Evolutionary conservation across 140 eudicot species (phyloP).

Genomic region (Anethum foeniculum): DNA sequence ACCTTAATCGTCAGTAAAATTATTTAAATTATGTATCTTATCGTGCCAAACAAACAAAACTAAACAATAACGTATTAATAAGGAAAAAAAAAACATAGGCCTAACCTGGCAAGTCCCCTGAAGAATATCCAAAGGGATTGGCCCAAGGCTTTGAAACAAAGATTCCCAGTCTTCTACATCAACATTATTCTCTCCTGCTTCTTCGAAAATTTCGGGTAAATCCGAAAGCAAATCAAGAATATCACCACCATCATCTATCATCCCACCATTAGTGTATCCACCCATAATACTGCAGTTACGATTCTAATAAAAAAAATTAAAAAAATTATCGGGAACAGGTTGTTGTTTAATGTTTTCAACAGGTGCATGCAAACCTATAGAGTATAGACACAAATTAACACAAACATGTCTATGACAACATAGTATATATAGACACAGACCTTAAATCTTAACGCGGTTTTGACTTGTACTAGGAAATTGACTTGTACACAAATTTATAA

Average conservation of each 20-base stretch:
- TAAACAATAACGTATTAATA: neutral
- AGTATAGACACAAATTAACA: neutral
- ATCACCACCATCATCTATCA: slow-evolving; percentile 26
- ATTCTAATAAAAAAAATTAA: neutral
- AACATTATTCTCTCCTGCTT: slow-evolving; percentile 23
- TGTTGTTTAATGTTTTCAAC: neutral
- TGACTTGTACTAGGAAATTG: too few relatives aligned
- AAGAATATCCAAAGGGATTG: slow-evolving; percentile 10
- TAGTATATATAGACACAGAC: too few relatives aligned
- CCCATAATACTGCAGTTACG: slow-evolving; percentile 18
- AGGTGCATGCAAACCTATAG: neutral
- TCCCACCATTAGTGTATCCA: slow-evolving; percentile 16
- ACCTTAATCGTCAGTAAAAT: neutral
- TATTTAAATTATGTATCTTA: neutral
- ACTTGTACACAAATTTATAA: too few relatives aligned
- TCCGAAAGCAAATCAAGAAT: slow-evolving; percentile 39
- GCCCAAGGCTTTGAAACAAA: slow-evolving; percentile 13
- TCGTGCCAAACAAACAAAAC: neutral
- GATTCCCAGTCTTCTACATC: slow-evolving; percentile 29
- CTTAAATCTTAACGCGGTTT: too few relatives aligned
- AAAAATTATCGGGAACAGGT: neutral
- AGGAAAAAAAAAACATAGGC: neutral
- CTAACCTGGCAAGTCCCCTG: neutral
- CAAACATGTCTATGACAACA: too few relatives aligned
- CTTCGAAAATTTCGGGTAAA: slow-evolving; percentile 55